Evolutionary conservation across 129 eudicot species (phyloP).

Genomic region (Flaveria trinervia): DNA sequence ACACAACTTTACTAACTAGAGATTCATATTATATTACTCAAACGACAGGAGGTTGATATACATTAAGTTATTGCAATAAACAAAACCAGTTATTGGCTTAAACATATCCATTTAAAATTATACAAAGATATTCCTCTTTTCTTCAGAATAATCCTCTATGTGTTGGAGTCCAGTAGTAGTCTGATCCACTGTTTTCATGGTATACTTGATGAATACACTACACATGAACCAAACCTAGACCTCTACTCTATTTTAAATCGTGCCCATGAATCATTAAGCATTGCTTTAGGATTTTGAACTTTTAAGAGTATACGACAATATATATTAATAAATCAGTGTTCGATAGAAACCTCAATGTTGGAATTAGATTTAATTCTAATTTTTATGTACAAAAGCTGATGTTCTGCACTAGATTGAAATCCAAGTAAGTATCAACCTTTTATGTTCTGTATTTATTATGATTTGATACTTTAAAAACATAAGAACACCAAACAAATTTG

Average conservation of each 20-base stretch:
- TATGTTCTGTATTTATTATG: too few relatives aligned
- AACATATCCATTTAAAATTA: slow-evolving; percentile 19
- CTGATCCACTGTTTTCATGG: slow-evolving; percentile 55
- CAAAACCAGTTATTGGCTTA: slow-evolving; percentile 28
- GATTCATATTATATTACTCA: background rate
- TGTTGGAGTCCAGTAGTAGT: slow-evolving; percentile 58
- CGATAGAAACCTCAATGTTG: too few relatives aligned
- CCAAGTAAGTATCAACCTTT: too few relatives aligned
- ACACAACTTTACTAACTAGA: background rate
- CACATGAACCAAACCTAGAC: slow-evolving; percentile 56
- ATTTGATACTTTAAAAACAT: too few relatives aligned
- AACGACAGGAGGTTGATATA: background rate
- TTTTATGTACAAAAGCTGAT: too few relatives aligned
- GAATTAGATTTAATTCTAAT: too few relatives aligned
- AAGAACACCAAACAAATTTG: too few relatives aligned
- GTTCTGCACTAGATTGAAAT: too few relatives aligned
- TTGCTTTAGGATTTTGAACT: too few relatives aligned
- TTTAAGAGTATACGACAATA: too few relatives aligned
- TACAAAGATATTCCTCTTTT: background rate
- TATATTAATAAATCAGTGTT: too few relatives aligned
- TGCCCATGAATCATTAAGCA: slow-evolving; percentile 49
- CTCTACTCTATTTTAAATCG: slow-evolving; percentile 50
- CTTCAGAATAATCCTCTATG: slow-evolving; percentile 57
- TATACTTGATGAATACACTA: slow-evolving; percentile 57
- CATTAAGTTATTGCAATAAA: background rate